phyloP scores from a whole-genome alignment of 2,329 filamentous ascomycete species.

The Paecilomyces dactylethromorphus region DNA sequence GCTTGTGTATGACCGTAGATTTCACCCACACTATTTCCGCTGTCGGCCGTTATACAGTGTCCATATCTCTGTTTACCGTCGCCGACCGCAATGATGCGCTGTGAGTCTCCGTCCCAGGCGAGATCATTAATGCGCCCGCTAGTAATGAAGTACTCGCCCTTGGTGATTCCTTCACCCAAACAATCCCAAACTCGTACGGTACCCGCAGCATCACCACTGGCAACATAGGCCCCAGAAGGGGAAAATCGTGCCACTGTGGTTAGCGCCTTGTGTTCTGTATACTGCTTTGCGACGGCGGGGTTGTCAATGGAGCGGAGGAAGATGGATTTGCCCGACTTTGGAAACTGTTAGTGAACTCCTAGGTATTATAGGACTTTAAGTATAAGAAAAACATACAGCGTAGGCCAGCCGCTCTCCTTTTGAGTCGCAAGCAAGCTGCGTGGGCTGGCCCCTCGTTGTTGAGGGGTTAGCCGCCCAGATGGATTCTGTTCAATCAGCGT shows the following conservation, averaged over 20 bases:
- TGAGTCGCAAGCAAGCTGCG: conserved; percentile 76
- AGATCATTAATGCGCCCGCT: conserved; percentile 93
- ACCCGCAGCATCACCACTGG: conserved; percentile 81
- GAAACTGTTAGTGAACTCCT: conserved; percentile 4
- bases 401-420: conserved; percentile 93
- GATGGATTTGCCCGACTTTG: conserved; percentile 87
- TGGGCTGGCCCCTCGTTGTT: conserved; percentile 79
- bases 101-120: conserved; percentile 94
- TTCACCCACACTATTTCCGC: conserved; percentile 92
- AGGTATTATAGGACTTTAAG: background rate
- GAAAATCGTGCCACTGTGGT: conserved; percentile 93
- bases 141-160: conserved; percentile 91
- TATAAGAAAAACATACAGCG: conserved; percentile 57
- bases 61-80: conserved; percentile 91
- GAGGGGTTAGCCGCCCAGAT: conserved; percentile 82
- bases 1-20: conserved; percentile 85
- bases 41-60: conserved; percentile 90
- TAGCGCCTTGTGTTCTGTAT: conserved; percentile 79
- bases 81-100: conserved; percentile 92
- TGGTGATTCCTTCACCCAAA: conserved; percentile 78
- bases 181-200: conserved; percentile 87
- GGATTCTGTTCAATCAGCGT: conserved; percentile 41
- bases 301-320: conserved; percentile 93
- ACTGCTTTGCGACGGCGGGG: conserved; percentile 77
- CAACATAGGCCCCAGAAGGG: conserved; percentile 90